phyloP scores from a whole-genome alignment of 768 basidiomycete species.

The Lactarius akahatsu region DNA sequence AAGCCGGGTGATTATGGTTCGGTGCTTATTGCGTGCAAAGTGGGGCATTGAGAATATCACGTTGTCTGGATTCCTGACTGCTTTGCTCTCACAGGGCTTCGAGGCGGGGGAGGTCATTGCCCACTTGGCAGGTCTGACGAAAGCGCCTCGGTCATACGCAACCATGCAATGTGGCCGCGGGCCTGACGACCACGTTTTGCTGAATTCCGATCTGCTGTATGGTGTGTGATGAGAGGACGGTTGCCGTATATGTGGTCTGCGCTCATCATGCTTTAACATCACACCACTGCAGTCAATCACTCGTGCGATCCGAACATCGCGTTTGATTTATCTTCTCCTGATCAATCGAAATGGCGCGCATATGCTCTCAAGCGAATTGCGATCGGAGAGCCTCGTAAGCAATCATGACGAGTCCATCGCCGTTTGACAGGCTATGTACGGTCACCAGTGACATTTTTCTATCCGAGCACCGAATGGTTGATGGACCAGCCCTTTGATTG shows the following conservation, averaged over 20 bases:
- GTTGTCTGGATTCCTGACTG: neutral
- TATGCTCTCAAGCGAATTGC: conserved; percentile 44
- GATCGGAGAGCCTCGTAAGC: conserved; percentile 41
- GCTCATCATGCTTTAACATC: neutral
- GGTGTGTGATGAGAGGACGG: conserved; percentile 38
- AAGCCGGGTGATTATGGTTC: conserved; percentile 41
- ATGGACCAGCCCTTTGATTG: conserved; percentile 65
- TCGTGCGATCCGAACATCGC: conserved; percentile 60
- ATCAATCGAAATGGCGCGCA: conserved; percentile 49
- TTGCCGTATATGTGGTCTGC: neutral
- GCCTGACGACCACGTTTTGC: conserved; percentile 49
- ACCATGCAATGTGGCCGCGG: conserved; percentile 53
- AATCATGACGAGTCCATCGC: conserved; percentile 35
- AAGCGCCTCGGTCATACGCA: conserved; percentile 45
- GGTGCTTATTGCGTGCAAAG: conserved; percentile 39
- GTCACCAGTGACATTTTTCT: conserved; percentile 54
- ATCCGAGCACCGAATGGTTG: conserved; percentile 68
- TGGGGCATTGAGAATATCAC: conserved; percentile 13
- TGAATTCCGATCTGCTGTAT: conserved; percentile 61
- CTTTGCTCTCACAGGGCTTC: conserved; percentile 36
- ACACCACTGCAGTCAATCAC: conserved; percentile 49
- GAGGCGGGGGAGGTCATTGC: conserved; percentile 41
- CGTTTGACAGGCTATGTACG: conserved; percentile 4
- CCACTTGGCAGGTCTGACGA: conserved; percentile 36
- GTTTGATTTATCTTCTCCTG: conserved; percentile 49